Base-by-base conservation (phyloP, 2,329 filamentous ascomycete species). In the Pseudocercospora musae region DNA sequence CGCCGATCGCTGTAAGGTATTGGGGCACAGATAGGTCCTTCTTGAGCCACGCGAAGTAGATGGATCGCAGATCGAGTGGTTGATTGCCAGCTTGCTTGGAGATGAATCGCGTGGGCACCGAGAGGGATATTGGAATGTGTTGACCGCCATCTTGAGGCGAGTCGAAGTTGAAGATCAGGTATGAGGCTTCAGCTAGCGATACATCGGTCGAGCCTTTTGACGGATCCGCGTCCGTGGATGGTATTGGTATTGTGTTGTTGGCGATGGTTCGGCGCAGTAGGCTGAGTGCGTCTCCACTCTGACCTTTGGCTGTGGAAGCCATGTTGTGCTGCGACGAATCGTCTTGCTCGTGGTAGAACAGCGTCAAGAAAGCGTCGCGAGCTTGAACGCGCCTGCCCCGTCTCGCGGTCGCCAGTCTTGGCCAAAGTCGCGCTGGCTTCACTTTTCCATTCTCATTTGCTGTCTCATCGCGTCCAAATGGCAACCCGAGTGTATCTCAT, bases 11-110 rank as follows among this genome's bases (percentile, higher is more conserved):
- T 25, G 89, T 86, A 77, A 97, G 95, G 83, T 98, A 98, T 71
- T 96, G 92, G 10, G 91, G 90, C 68, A 96, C 92, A 59, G 89
- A 87, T 59, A 89, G 87, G 79, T 98, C 94, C 76, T 92, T 92
- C 79, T 97, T 96, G 72, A 91, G 83, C 92, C 92, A 99, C 60
- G 92, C 92, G 74, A 98, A 96, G 81, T 94, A 97, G 78, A 97
- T 94, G 75, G 90, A 95, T 74, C 95, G 92, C 69, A 99, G 82
- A 75, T 97, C 91, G 18, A 74, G 63, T 3, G 65, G 62, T 56
- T 69, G 69, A 29, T 66, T 63, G 42, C 69, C 71, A 8, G 64
- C 61, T 3, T 66, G 85, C 62, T 86, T 85, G n/a, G 91, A 93
- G 64, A 90, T 84, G 80, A 98, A 98, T 71, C 95, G 91, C 69